Conservation (phyloP, 163 green algal species). For the Smithsoniella earleae region DNA sequence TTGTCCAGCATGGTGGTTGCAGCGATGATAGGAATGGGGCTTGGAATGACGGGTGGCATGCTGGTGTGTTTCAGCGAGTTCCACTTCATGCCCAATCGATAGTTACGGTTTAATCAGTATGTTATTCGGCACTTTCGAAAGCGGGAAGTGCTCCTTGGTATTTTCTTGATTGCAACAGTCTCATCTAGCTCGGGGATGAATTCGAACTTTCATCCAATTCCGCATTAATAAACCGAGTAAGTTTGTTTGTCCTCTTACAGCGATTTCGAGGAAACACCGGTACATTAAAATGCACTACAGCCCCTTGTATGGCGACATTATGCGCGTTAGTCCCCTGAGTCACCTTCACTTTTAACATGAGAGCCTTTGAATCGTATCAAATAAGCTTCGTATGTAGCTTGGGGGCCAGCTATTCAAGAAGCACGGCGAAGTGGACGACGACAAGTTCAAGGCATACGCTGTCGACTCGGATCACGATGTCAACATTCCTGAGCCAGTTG, state of each 20-base stretch:
- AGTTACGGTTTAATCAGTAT: no score
- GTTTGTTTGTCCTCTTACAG: not conserved
- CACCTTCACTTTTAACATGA: not conserved
- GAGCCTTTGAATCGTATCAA: not conserved
- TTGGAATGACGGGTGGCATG: conserved; percentile 23
- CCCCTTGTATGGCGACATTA: no score
- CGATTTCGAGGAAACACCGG: no score
- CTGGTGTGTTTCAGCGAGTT: conserved; percentile 8
- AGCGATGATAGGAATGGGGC: conserved; percentile 5
- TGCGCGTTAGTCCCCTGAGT: no score
- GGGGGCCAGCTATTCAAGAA: conserved; percentile 32
- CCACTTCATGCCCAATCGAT: not conserved
- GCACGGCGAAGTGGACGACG: conserved; percentile 26
- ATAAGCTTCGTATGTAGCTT: not conserved
- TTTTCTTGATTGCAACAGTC: not conserved
- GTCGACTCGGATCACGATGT: conserved; percentile 35
- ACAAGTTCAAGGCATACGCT: conserved; percentile 36
- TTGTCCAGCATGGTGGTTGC: conserved; percentile 28
- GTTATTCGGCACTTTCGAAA: no score
- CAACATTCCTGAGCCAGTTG: conserved; percentile 33
- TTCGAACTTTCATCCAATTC: no score
- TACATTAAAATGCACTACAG: not conserved
- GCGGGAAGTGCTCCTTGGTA: not conserved
- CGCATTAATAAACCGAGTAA: not conserved
- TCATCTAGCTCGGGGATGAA: not conserved